Evolutionary conservation across 2,329 filamentous ascomycete species (phyloP), one percentile per base, ranked within the genome.

Genomic region (Aspergillus jensenii): DNA sequence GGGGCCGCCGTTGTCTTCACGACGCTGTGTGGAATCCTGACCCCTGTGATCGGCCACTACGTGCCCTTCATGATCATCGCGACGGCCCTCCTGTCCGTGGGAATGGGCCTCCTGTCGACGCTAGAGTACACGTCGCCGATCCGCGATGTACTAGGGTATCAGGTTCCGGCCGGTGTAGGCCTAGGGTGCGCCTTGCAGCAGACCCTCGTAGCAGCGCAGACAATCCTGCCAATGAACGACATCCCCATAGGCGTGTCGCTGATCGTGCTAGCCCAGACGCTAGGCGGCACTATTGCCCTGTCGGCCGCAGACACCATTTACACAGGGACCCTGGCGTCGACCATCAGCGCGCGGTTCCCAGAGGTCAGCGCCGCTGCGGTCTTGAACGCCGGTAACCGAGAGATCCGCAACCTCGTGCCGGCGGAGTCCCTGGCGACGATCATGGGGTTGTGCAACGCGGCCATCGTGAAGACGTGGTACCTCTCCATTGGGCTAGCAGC

Each of bases 111-210:
- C 1, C 37, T 56, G 4, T 55, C 8, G 19, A 59, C 56, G 2
- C 43, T 58, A n/a, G 45, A 47, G 9, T 47, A 33, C 27, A 35
- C 7, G 8, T 49, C 14, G 35, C 53, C 8, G 12, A 61, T 39
- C 44, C 59, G 5, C 19, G 48, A 39, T 48, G 50, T n/a, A 11
- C 49, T 57, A 12, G 53, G 59, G 43, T 61, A 59, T 45, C 59
- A 59, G n/a, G 53, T 54, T n/a, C 49, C 49, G 3, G 37, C 35
- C 14, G 49, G 23, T 31, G 35, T 41, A 9, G 49, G 49, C 2
- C 35, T 31, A 11, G 49, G 21, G 9, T 51, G 49, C n/a, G 45
- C 45, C 5, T 23, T 31, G 21, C 49, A 51, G 9, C 49, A 40
- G 35, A 51, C 23, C 9, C 35, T 51, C 15, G 49, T 41, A 4